A percentile compares a stretch with the other conserved stretches of the same genome.
These are phyloP conservation scores for Maudiozyma serrabonitensis DNA, from an alignment of 805 yeast species.

Conservation along the genomic window DNA sequence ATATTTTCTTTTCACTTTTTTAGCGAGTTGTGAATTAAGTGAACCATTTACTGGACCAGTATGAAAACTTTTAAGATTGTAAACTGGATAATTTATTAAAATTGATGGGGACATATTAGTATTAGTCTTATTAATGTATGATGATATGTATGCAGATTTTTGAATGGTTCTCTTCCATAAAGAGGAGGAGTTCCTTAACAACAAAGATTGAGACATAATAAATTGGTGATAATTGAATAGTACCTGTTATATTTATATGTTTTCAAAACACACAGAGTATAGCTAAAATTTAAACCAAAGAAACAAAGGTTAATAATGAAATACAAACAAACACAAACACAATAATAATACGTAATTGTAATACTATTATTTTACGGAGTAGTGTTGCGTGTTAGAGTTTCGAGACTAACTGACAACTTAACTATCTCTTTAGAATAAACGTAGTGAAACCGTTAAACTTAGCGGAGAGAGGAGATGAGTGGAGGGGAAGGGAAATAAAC, in stretches of 20 bases:
- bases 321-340: neutral
- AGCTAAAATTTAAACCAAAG: neutral
- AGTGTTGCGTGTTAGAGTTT: too few relatives aligned
- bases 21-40: neutral
- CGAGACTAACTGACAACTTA: too few relatives aligned
- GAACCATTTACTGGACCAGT: neutral
- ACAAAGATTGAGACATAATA: neutral
- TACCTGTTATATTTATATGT: neutral
- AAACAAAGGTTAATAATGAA: neutral
- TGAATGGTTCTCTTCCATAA: neutral
- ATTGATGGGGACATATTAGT: slow-evolving; percentile 1
- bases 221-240: neutral
- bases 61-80: neutral
- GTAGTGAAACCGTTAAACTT: too few relatives aligned
- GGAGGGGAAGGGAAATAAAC: too few relatives aligned
- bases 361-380: too few relatives aligned
- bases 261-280: neutral
- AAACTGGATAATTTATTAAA: neutral
- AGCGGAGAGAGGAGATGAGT: too few relatives aligned
- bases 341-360: neutral
- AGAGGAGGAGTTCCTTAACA: neutral
- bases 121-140: neutral
- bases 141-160: neutral
- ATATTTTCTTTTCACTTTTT: neutral
- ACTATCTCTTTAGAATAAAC: too few relatives aligned